A percentile compares a stretch with the other conserved stretches of the same genome.
Evolutionary conservation across 192 early-diverging fungal species (phyloP).

Genomic region (Backusella morwellensis): DNA sequence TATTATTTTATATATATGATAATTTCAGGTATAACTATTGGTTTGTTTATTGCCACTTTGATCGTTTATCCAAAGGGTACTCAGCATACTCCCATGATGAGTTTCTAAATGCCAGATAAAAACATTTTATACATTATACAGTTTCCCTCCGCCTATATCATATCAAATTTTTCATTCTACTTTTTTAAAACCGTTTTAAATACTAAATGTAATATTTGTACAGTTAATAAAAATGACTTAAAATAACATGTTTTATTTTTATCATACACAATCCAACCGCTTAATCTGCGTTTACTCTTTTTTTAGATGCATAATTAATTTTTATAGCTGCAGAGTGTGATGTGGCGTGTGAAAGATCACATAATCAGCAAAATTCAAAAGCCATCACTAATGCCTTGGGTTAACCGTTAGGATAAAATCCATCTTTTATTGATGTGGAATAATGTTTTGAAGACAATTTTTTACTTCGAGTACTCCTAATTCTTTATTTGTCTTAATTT

Average conservation of each 20-base stretch:
- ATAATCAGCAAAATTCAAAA: not conserved
- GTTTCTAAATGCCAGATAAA: not conserved
- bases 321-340: not conserved
- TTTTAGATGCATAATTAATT: not conserved
- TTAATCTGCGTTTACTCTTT: not conserved
- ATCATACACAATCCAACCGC: no score
- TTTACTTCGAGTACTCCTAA: no score
- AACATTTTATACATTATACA: not conserved
- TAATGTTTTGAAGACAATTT: no score
- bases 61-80: conserved; percentile 56
- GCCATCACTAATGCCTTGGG: not conserved
- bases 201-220: not conserved
- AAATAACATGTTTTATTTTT: not conserved
- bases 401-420: not conserved
- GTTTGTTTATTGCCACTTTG: conserved; percentile 66
- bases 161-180: not conserved
- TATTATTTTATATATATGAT: not conserved
- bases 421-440: no score
- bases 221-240: not conserved
- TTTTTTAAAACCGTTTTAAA: not conserved
- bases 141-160: not conserved
- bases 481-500: not conserved
- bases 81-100: conserved; percentile 46
- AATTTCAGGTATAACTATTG: conserved; percentile 49
- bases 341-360: not conserved